Evolutionary conservation across 2,329 filamentous ascomycete genomes (phyloP), one percentile per base, ranked within the genome.

Genomic region (Thermothelomyces thermophilus): DNA sequence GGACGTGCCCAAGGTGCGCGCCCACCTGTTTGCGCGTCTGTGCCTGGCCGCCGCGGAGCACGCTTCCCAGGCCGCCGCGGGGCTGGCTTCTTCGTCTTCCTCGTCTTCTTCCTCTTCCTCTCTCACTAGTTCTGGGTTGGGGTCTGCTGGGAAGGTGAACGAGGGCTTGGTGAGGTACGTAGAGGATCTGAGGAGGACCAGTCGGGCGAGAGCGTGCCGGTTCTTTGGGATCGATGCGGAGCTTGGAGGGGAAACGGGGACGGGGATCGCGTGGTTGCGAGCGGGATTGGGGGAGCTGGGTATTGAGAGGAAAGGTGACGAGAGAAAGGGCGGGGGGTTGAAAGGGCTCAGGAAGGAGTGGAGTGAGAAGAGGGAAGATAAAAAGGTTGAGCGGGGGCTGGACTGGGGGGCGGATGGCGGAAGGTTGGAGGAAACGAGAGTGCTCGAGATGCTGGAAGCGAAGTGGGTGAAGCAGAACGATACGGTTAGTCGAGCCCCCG

Each of bases 381-480:
- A 79, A 40, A 84, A 81, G 58, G 76, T 95, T 22, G 87, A 91
- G 58, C 89, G 81, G 63, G 85, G 81, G 40, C 70, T 73, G 1
- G 73, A 72, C 24, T 93, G 88, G 87, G 90, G 90, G 0, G 73
- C 83, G 40, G 90, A 96, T 68, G 91, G 84, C 0, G 91, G 93
- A 1, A 84, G 80, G 60, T 69, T 88, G 16, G 93, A 97, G 65
- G 93, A 98, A 68, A 82, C 77, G 2, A 77, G 90, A 48, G 85
- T 97, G 2, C 75, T 96, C 45, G 87, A 93, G 60, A 88, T 93
- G 82, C 71, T 98, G 30, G 80, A 94, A 60, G 77, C 75, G 33
- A 96, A 95, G 65, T 96, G 93, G 91, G 82, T 80, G 54, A 93
- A 90, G 70, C 82, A 90, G 68, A 98, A 98, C 63, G 89, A 96